These are phyloP conservation scores for Pestalotiopsis fici DNA, from an alignment of 2,329 filamentous ascomycete genomes.

Conservation along the genomic window DNA sequence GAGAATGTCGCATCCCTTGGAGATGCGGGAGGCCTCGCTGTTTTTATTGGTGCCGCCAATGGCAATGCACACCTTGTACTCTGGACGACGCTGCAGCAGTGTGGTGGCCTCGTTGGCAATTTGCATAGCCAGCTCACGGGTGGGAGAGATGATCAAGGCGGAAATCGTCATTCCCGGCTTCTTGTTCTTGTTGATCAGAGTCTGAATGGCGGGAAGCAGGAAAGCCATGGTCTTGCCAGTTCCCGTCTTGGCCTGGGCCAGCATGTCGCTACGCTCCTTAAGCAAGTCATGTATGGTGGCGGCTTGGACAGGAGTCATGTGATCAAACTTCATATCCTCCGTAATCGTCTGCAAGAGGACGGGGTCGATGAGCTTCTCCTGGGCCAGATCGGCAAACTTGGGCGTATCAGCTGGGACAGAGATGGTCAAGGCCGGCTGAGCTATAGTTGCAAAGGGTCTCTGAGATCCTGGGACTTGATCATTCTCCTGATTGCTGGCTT, in stretches of 20 bases:
- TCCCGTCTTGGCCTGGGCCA: conserved; percentile 85
- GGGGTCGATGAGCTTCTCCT: conserved; percentile 43
- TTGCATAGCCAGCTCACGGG: conserved; percentile 70
- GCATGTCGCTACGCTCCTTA: conserved; percentile 46
- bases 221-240: conserved; percentile 88
- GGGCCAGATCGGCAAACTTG: conserved; percentile 45
- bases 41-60: conserved; percentile 80
- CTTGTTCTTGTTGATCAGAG: conserved; percentile 56
- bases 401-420: conserved; percentile 44
- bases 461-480: background rate
- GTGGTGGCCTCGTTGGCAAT: conserved; percentile 71
- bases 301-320: conserved; percentile 58
- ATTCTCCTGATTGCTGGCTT: background rate
- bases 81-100: conserved; percentile 70
- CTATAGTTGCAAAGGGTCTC: conserved; percentile 13
- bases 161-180: conserved; percentile 45
- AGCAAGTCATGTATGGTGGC: conserved; percentile 50
- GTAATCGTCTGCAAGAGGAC: conserved; percentile 48
- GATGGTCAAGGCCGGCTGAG: conserved; percentile 35
- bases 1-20: conserved; percentile 75
- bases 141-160: conserved; percentile 69
- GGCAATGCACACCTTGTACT: conserved; percentile 75
- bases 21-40: conserved; percentile 68
- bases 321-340: conserved; percentile 48
- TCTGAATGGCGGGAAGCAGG: conserved; percentile 79